phyloP scores from a whole-genome alignment of 2,329 filamentous ascomycete genomes.

The Zelopaecilomyces penicillatus region DNA sequence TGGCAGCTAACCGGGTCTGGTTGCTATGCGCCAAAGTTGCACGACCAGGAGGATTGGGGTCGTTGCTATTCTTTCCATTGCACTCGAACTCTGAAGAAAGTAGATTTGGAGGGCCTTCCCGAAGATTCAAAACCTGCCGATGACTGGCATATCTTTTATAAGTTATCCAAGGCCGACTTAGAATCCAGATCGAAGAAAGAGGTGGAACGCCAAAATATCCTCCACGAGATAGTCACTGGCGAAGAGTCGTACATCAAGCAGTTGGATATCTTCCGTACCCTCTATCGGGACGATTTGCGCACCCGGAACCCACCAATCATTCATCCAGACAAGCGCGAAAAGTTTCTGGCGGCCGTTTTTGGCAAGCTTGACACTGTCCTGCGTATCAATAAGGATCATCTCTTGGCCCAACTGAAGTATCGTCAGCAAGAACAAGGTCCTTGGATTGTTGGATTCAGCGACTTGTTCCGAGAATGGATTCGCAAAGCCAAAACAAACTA shows the following conservation, averaged over 20 bases:
- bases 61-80: conserved; percentile 93
- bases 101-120: conserved; percentile 71
- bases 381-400: conserved; percentile 83
- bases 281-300: conserved; percentile 77
- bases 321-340: conserved; percentile 64
- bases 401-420: conserved; percentile 91
- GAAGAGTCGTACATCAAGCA: conserved; percentile 89
- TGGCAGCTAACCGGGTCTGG: conserved; percentile 88
- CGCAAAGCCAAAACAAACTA: conserved; percentile 84
- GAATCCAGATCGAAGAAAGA: conserved; percentile 74
- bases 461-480: conserved; percentile 98
- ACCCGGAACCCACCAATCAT: conserved; percentile 72
- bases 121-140: conserved; percentile 59
- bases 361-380: conserved; percentile 84
- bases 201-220: conserved; percentile 81
- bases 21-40: conserved; percentile 81
- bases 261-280: conserved; percentile 71
- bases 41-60: conserved; percentile 59
- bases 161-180: conserved; percentile 67
- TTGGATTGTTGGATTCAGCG: conserved; percentile 88
- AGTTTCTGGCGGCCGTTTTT: conserved; percentile 80
- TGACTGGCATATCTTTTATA: conserved; percentile 88
- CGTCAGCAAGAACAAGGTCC: conserved; percentile 94
- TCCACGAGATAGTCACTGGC: conserved; percentile 91
- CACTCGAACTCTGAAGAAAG: conserved; percentile 87